Evolutionary conservation across 257 asterid species (phyloP).

Genomic region (Fraxinus quadrangulata): DNA sequence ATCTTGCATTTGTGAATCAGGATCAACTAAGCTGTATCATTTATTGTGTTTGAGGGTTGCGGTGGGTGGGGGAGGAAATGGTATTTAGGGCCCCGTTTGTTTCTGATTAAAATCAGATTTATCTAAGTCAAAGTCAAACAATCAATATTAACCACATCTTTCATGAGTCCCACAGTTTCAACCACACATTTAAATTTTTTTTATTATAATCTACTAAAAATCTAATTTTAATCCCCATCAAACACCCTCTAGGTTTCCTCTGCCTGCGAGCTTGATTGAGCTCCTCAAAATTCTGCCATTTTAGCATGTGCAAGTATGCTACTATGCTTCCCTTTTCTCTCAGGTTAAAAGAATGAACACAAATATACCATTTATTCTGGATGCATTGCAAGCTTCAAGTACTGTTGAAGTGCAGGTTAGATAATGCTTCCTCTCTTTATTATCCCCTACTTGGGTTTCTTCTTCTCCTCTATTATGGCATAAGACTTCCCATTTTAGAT

Average conservation of each 20-base stretch:
- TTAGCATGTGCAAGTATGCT: slow-evolving; percentile 5
- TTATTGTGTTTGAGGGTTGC: neutral
- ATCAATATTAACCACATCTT: too few species aligned
- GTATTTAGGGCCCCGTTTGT: neutral
- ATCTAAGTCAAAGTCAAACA: too few species aligned
- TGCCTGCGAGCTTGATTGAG: slow-evolving; percentile 16
- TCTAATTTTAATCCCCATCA: too few species aligned
- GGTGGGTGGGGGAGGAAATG: neutral
- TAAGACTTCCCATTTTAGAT: slow-evolving; percentile 5
- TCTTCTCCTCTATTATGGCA: slow-evolving; percentile 15
- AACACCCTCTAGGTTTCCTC: neutral
- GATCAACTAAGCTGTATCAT: neutral
- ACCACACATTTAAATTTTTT: too few species aligned
- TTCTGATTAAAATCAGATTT: too few species aligned
- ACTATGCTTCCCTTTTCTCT: slow-evolving; percentile 22
- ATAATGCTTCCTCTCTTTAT: slow-evolving; percentile 19
- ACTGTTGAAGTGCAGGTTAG: slow-evolving; percentile 84
- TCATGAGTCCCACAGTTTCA: too few species aligned
- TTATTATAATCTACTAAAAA: too few species aligned
- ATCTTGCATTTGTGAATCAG: neutral
- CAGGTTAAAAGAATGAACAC: slow-evolving; percentile 78
- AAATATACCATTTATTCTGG: slow-evolving; percentile 69
- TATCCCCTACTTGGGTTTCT: slow-evolving; percentile 11
- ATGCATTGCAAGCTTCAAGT: slow-evolving; percentile 74
- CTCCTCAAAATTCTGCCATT: slow-evolving; percentile 19